phyloP scores from a whole-genome alignment of 495 filamentous ascomycete genomes.

The Tuber calosporum region DNA sequence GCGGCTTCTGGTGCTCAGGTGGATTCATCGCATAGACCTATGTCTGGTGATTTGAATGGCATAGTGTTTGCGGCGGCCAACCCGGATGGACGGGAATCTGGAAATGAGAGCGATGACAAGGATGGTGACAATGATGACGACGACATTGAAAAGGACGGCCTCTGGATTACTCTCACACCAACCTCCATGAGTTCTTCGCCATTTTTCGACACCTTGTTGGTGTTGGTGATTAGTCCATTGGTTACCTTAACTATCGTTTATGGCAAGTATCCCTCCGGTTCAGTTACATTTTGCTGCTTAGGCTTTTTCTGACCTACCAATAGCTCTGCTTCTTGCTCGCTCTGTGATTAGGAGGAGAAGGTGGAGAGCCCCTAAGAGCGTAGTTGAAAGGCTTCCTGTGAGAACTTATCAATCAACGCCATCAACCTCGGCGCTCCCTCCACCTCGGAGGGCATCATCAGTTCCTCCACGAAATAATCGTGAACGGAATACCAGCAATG shows the following conservation, averaged over 20 bases:
- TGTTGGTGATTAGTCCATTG: constrained; percentile 84
- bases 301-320: constrained; percentile 18
- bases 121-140: constrained; percentile 51
- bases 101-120: constrained; percentile 1
- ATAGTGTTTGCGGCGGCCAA: constrained; percentile 21
- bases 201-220: constrained; percentile 90
- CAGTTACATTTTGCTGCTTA: constrained; percentile 18
- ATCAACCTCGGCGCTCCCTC: constrained; percentile 46
- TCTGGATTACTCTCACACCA: constrained; percentile 93
- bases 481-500: not conserved
- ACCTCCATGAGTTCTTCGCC: constrained; percentile 84
- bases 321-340: constrained; percentile 71
- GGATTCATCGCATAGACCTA: constrained; percentile 26
- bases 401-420: constrained; percentile 67
- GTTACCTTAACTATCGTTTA: constrained; percentile 92
- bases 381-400: constrained; percentile 90
- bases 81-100: constrained; percentile 18
- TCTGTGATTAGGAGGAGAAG: constrained; percentile 81
- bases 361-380: constrained; percentile 92
- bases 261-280: constrained; percentile 29
- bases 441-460: constrained; percentile 43
- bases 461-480: constrained; percentile 44
- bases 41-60: constrained; percentile 25
- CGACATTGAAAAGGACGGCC: constrained; percentile 60
- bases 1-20: constrained; percentile 20